These are phyloP conservation scores for Solanum chacoense DNA, from an alignment of 305 asterid genomes.

Conservation along the genomic window DNA sequence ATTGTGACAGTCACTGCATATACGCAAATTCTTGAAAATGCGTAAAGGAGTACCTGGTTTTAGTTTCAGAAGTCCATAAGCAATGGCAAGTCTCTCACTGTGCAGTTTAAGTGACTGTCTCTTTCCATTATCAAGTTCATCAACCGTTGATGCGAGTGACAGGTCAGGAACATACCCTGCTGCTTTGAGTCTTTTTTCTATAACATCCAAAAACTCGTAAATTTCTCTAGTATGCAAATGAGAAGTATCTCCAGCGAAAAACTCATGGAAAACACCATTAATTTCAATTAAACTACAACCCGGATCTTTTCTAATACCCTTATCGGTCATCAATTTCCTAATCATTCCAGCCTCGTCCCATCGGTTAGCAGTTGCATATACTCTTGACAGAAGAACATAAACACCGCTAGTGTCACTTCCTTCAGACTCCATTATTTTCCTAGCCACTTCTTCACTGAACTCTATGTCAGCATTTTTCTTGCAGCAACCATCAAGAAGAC, in stretches of 20 bases:
- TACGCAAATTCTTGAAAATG: conserved; percentile 52
- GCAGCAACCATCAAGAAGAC: conserved; percentile 60
- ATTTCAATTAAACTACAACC: conserved; percentile 68
- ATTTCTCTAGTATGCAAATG: conserved; percentile 46
- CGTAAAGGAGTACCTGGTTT: conserved; percentile 42
- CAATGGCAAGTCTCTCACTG: conserved; percentile 65
- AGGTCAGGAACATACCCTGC: conserved; percentile 40
- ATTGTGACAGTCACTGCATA: conserved; percentile 59
- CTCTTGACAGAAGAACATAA: conserved; percentile 62
- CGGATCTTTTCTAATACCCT: conserved; percentile 56
- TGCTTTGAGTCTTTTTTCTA: conserved; percentile 37
- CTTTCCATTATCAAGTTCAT: conserved; percentile 37
- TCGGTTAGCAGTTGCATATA: conserved; percentile 48
- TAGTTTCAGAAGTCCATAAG: conserved; percentile 46
- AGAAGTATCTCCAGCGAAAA: conserved; percentile 65
- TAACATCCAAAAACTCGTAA: conserved; percentile 29
- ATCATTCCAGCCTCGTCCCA: conserved; percentile 73
- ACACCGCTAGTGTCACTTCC: conserved; percentile 32
- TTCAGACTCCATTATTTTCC: conserved; percentile 29
- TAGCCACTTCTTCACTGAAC: conserved; percentile 43
- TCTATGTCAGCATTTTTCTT: conserved; percentile 31
- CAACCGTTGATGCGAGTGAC: conserved; percentile 37
- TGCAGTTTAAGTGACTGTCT: conserved; percentile 41
- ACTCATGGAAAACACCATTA: conserved; percentile 51
- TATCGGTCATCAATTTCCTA: conserved; percentile 52